Evolutionary conservation across 2,329 filamentous ascomycete species (phyloP).

Genomic region (Neofusicoccum parvum): DNA sequence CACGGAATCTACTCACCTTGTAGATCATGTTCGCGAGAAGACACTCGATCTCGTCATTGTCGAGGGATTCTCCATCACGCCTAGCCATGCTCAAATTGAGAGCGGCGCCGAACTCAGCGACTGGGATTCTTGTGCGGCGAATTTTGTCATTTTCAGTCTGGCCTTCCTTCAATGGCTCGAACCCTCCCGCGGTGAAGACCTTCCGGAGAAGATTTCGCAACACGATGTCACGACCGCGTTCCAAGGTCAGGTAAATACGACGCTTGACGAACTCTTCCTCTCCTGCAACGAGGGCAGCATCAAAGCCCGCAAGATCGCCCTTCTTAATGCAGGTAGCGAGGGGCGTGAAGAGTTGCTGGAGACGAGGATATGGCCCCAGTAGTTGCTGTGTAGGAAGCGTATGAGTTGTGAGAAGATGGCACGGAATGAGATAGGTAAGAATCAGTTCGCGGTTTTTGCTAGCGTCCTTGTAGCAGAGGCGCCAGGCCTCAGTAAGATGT

Average conservation of each 20-base stretch:
- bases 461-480: constrained; percentile 74
- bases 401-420: constrained; percentile 84
- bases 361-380: constrained; percentile 71
- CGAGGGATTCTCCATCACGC: constrained; percentile 61
- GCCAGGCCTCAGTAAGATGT: constrained; percentile 77
- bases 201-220: constrained; percentile 89
- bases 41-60: constrained; percentile 93
- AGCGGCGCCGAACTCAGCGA: constrained; percentile 83
- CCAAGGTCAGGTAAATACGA: constrained; percentile 91
- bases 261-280: constrained; percentile 93
- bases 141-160: constrained; percentile 64
- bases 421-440: constrained; percentile 91
- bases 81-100: constrained; percentile 70
- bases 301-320: constrained; percentile 82
- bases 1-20: constrained; percentile 65
- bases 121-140: constrained; percentile 72
- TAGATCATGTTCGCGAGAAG: constrained; percentile 96
- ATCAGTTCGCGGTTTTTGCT: constrained; percentile 82
- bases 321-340: constrained; percentile 77
- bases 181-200: constrained; percentile 83
- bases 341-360: constrained; percentile 78
- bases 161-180: constrained; percentile 70
- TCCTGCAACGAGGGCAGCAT: constrained; percentile 74
- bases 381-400: constrained; percentile 74
- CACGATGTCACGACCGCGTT: constrained; percentile 87